Evolutionary conservation across 2,329 filamentous ascomycete species (phyloP).

Genomic region (Verticillium nonalfalfae): DNA sequence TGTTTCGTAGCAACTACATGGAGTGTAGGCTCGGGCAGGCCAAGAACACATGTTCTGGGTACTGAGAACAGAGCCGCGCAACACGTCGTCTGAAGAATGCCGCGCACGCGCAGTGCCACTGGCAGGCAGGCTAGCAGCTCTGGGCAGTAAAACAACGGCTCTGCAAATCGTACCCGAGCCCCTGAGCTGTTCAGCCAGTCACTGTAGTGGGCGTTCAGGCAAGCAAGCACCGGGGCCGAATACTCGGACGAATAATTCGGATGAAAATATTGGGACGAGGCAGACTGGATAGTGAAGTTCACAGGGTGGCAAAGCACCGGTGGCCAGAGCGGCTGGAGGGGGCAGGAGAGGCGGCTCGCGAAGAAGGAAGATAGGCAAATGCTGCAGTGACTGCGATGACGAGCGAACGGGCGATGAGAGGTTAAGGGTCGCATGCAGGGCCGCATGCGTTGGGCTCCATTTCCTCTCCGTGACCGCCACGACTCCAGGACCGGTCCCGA

Average conservation of each 20-base stretch:
- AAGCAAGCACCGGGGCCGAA: background rate
- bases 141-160: background rate
- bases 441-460: background rate
- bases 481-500: background rate
- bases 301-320: background rate
- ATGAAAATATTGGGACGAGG: background rate
- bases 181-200: background rate
- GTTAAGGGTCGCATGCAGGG: background rate
- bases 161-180: background rate
- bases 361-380: background rate
- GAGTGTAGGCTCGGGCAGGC: background rate
- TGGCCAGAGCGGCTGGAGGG: background rate
- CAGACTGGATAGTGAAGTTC: background rate
- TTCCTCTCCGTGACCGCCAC: background rate
- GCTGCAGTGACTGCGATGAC: background rate
- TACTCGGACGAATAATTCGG: background rate
- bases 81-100: background rate
- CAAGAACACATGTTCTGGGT: background rate
- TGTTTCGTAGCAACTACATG: background rate
- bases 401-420: background rate
- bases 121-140: background rate
- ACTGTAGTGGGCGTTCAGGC: background rate
- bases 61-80: background rate
- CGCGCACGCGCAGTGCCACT: background rate
- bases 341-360: background rate